Evolutionary conservation across 768 basidiomycete genomes (phyloP), one percentile per base, ranked within the genome.

Genomic region (Serendipita sp.): DNA sequence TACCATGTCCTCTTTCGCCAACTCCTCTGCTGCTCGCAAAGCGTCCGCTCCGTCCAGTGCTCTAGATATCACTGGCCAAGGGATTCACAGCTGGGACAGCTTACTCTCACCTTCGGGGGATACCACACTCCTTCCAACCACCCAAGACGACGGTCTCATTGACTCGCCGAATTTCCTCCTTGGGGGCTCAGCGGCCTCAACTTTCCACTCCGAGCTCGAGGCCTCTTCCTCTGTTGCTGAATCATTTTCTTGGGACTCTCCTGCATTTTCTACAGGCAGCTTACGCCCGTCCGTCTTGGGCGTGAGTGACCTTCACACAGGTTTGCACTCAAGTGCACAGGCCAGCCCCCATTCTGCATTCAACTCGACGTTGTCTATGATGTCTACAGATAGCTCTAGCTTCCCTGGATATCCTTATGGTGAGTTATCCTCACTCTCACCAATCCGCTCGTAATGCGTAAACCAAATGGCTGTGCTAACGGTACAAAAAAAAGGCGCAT

Each of bases 21-120:
- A 48, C 45, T 20, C 45, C 45, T 22, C 53, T 28, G 11, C 53
- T 11, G 20, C 26, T 34, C 28, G 20, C 28, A 20, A 50, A n/a
- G 53, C 53, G 17, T 58, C 53, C 30, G 53, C 53, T n/a, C 53
- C 53, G 53, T n/a, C 53, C 4, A 58, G 53, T 33, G 24, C 53
- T n/a, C 53, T 58, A 13, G 53, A 58, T 34, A 58, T 58, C 30
- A 11, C 26, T 11, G 28, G 26, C 17, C 53, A 30, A n/a, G 33
- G 24, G 17, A 5, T 28, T 20, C 38, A 38, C 38, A 34, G 20
- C 53, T 58, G 53, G 53, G 53, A 58, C 26, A 31, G 24, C 17
- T 31, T 58, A 24, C 53, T 58, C 17, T 58, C 45, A 22, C 45
- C 45, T 22, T 22, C 20, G 7, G 45, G 20, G n/a, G 45, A 50